Evolutionary conservation across 2,329 filamentous ascomycete genomes (phyloP), one percentile per base, ranked within the genome.

Genomic region (Sordariomycetes sp.): DNA sequence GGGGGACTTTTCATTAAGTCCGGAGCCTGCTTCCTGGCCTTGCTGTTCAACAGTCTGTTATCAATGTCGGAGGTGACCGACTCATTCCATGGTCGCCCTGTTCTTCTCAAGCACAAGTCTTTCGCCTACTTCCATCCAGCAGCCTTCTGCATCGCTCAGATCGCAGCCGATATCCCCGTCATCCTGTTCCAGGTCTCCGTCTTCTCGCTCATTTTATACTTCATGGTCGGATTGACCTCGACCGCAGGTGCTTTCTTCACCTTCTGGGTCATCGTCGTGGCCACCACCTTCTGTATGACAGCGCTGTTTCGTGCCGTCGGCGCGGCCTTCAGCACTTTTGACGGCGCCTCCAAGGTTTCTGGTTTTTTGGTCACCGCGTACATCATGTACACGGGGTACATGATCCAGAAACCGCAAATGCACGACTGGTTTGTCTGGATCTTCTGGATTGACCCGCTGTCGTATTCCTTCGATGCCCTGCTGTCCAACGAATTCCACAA

Each of bases 401-500:
- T 79, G 48, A 79, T 81, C 37, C 66, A 64, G 5, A 73, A 75
- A 17, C 65, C 64, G 16, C 59, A 72, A 39, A 79, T 80, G 75
- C 70, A 75, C 26, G 67, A 69, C 0, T 80, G 74, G 73, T 69
- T 81, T 17, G 56, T 62, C 4, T 81, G 76, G 76, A 50, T 80
- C 4, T 77, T 68, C 40, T 79, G 74, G 71, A 30, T 35, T 7
- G 21, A 35, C 41, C 81, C 81, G 0, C 58, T 86, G 4, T 72
- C 80, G 1, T 86, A 85, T 38, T 76, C 66, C 0, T 86, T 85
- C 37, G 76, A 85, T 42, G 71, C 70, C 0, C 53, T 87, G 0
- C 64, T 86, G 47, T 64, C 76, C 1, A 86, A 86, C 44, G 82
- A 87, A 48, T 85, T 86, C 37, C 66, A 81, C 41, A 58, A 57